Evolutionary conservation across 2,329 filamentous ascomycete species (phyloP), one percentile per base, ranked within the genome.

Genomic region (Dactylellina drechsleri): DNA sequence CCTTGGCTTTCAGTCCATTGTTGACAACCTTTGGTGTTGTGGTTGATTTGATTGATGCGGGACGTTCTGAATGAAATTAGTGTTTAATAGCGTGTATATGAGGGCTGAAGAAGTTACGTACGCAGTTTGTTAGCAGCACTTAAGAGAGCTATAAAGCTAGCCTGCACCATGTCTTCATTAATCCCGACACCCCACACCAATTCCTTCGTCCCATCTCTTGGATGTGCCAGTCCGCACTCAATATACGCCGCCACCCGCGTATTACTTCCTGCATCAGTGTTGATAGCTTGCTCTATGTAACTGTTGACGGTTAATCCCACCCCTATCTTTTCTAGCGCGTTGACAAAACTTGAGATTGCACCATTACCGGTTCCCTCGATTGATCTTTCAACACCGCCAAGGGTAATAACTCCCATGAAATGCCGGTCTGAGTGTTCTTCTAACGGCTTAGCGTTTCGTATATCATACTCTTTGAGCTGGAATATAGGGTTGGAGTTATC

Each of bases 211-310:
- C 74, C 60, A 12, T 45, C 47, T 16, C 56, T 61, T 0, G 43
- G 36, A 31, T 18, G 36, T 41, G 68, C 66, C 4, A 61, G 68
- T 10, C 77, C 53, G 83, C 93, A 97, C 82, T 97, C 92, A 77
- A 98, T 96, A 81, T 96, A 98, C 1, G 93, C 92, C 1, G 92
- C 94, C 15, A 94, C 94, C 84, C n/a, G n/a, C n/a, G n/a, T n/a
- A n/a, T 96, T 96, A 78, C 94, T 92, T 76, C 92, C 88, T 68
- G 89, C 87, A 76, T 92, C 92, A 60, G 86, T 85, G 77, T 92
- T 92, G 78, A 98, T 93, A 28, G 93, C 91, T 83, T 98, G 94
- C 83, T 98, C 95, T 85, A 96, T 97, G 85, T 98, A 98, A 82
- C 97, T 92, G 52, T 90, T 88, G 60, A 98, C 92, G 80, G 98